phyloP scores from a whole-genome alignment of 805 yeast genomes.

The Ogataea trehaloabstinens region DNA sequence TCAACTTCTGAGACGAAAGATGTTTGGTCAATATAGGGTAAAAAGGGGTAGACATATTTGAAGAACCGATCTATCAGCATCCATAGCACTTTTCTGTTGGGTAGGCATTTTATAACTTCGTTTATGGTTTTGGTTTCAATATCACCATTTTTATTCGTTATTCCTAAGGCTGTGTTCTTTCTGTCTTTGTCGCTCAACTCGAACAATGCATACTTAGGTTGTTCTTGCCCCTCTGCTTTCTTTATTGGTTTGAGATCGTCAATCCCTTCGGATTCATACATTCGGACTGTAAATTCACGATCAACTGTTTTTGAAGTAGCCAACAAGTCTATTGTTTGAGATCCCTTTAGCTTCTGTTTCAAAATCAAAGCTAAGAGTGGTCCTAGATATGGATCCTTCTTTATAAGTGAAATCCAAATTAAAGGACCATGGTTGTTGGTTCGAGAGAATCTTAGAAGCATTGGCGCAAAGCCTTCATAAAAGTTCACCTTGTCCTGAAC shows the following conservation, averaged over 20 bases:
- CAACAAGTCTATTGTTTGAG: background rate
- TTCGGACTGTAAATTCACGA: constrained; percentile 28
- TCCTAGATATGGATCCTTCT: constrained; percentile 42
- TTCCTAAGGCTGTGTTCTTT: constrained; percentile 12
- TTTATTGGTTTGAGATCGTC: constrained; percentile 36
- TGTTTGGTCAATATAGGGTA: constrained; percentile 45
- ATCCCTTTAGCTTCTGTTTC: background rate
- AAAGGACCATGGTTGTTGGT: constrained; percentile 52
- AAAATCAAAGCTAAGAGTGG: constrained; percentile 33
- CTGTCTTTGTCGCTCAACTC: constrained; percentile 6
- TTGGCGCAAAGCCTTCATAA: constrained; percentile 42
- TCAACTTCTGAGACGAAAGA: constrained; percentile 33
- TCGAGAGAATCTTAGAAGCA: constrained; percentile 39
- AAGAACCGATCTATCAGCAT: constrained; percentile 43
- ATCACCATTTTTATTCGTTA: constrained; percentile 13
- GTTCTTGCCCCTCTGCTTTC: constrained; percentile 14
- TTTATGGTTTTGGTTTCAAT: constrained; percentile 23
- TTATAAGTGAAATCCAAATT: constrained; percentile 46
- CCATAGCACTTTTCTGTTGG: constrained; percentile 45
- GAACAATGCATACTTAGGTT: background rate
- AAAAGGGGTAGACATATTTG: constrained; percentile 42
- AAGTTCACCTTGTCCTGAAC: constrained; percentile 40
- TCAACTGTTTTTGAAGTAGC: constrained; percentile 7
- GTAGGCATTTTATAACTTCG: constrained; percentile 38
- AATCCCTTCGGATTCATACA: constrained; percentile 37